Evolutionary conservation across 495 filamentous ascomycete genomes (phyloP).

Genomic region (Haplographium delicatum): DNA sequence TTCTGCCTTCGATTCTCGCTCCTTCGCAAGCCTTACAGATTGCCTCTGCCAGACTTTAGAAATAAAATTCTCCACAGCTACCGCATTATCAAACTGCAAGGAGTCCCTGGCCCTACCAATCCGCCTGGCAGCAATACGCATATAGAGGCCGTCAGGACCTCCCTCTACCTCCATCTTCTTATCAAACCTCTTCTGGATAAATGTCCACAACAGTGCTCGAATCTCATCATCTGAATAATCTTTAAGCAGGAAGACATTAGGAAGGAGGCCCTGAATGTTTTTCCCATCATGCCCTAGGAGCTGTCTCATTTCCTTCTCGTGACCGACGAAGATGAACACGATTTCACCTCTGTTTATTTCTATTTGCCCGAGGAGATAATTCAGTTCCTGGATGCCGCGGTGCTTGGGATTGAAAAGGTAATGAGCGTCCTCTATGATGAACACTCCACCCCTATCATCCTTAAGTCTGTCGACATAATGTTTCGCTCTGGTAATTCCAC

Average conservation of each 20-base stretch:
- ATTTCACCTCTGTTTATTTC: constrained; percentile 70
- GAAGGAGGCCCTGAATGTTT: constrained; percentile 62
- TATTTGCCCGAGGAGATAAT: constrained; percentile 67
- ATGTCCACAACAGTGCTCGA: constrained; percentile 38
- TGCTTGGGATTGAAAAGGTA: constrained; percentile 43
- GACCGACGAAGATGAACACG: constrained; percentile 72
- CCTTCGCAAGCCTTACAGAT: constrained; percentile 40
- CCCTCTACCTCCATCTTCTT: constrained; percentile 48
- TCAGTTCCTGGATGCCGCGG: constrained; percentile 57
- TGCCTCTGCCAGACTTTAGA: constrained; percentile 49
- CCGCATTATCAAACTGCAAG: constrained; percentile 60
- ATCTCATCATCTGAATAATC: constrained; percentile 69
- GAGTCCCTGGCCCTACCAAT: constrained; percentile 47
- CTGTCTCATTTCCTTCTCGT: constrained; percentile 68
- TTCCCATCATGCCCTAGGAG: constrained; percentile 68
- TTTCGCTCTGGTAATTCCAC: constrained; percentile 33
- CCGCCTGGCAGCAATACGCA: constrained; percentile 51
- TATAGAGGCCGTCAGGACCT: constrained; percentile 50
- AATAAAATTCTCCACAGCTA: constrained; percentile 51
- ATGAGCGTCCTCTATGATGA: constrained; percentile 60
- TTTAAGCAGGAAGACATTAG: constrained; percentile 55
- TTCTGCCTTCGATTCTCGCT: constrained; percentile 23
- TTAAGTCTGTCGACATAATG: constrained; percentile 41
- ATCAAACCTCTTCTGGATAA: constrained; percentile 32
- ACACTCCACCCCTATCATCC: constrained; percentile 42